A percentile compares a stretch with the other conserved stretches of the same genome.
Evolutionary conservation across 352 stramenopile species (phyloP).

Genomic region (Pythium phragmitis): DNA sequence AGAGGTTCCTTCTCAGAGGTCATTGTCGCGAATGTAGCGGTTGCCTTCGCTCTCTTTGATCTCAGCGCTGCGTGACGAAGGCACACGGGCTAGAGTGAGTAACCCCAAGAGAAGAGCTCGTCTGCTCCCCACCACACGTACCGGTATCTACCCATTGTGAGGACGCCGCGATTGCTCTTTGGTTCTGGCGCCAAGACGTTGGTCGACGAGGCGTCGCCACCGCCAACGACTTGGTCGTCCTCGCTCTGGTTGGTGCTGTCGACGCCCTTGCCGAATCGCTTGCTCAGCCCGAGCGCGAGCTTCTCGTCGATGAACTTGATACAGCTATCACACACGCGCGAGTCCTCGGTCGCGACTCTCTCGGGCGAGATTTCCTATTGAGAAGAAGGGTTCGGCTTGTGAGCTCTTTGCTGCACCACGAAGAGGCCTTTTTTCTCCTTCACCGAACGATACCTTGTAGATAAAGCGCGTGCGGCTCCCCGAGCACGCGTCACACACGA

Average conservation of each 20-base stretch:
- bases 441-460: conserved; percentile 51
- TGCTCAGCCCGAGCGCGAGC: conserved; percentile 66
- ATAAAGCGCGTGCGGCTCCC: conserved; percentile 82
- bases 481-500: conserved; percentile 81
- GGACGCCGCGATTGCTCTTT: conserved; percentile 59
- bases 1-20: conserved; percentile 40
- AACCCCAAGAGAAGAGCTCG: neutral
- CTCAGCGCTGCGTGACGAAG: conserved; percentile 49
- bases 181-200: conserved; percentile 44
- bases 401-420: neutral
- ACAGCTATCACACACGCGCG: conserved; percentile 77
- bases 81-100: neutral
- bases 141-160: conserved; percentile 85
- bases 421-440: neutral
- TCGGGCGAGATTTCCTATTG: conserved; percentile 59
- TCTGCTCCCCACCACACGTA: conserved; percentile 21
- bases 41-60: conserved; percentile 90
- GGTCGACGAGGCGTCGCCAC: conserved; percentile 3
- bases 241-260: conserved; percentile 12
- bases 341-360: conserved; percentile 64
- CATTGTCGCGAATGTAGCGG: conserved; percentile 84
- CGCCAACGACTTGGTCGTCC: conserved; percentile 13
- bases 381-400: neutral
- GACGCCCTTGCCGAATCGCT: conserved; percentile 62
- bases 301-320: conserved; percentile 87